Conservation (phyloP, 352 stramenopile species). For the Globisporangium sylvaticum region DNA sequence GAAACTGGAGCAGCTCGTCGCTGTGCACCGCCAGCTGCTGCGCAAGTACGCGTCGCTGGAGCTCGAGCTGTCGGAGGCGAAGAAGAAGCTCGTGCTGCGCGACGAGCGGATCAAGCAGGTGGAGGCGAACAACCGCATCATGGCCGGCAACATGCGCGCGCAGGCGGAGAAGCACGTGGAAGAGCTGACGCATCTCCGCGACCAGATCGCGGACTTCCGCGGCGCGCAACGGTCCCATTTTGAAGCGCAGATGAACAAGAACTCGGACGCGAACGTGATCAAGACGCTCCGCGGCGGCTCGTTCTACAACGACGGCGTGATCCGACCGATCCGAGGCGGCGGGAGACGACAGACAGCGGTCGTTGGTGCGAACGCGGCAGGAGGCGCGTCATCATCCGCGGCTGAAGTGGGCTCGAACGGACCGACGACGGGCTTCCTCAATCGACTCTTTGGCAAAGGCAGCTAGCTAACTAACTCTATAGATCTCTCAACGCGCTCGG, state of each 20-base stretch:
- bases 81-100: slow-evolving; percentile 86
- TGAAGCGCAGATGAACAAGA: slow-evolving; percentile 59
- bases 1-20: slow-evolving; percentile 89
- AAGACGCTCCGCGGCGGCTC: slow-evolving; percentile 67
- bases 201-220: slow-evolving; percentile 83
- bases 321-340: slow-evolving; percentile 70
- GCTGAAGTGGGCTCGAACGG: slow-evolving; percentile 7
- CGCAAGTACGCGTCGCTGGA: slow-evolving; percentile 90
- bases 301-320: slow-evolving; percentile 63
- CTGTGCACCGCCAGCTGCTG: slow-evolving; percentile 86
- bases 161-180: slow-evolving; percentile 88
- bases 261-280: slow-evolving; percentile 35
- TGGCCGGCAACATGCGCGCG: slow-evolving; percentile 85
- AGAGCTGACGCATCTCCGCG: slow-evolving; percentile 80
- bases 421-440: slow-evolving; percentile 42
- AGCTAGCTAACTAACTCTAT: slow-evolving; percentile 13
- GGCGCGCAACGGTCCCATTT: slow-evolving; percentile 75
- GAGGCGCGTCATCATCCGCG: slow-evolving; percentile 2
- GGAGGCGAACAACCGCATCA: slow-evolving; percentile 84
- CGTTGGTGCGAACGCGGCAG: slow-evolving; percentile 18
- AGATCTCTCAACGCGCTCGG: not conserved
- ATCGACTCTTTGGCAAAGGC: slow-evolving; percentile 48
- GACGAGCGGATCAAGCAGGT: slow-evolving; percentile 90
- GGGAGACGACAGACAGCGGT: slow-evolving; percentile 53
- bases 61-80: slow-evolving; percentile 81